A percentile compares a stretch with the other conserved stretches of the same genome.
These are phyloP conservation scores for Aspergillus candidus DNA, from an alignment of 2,329 filamentous ascomycete species.

Conservation along the genomic window DNA sequence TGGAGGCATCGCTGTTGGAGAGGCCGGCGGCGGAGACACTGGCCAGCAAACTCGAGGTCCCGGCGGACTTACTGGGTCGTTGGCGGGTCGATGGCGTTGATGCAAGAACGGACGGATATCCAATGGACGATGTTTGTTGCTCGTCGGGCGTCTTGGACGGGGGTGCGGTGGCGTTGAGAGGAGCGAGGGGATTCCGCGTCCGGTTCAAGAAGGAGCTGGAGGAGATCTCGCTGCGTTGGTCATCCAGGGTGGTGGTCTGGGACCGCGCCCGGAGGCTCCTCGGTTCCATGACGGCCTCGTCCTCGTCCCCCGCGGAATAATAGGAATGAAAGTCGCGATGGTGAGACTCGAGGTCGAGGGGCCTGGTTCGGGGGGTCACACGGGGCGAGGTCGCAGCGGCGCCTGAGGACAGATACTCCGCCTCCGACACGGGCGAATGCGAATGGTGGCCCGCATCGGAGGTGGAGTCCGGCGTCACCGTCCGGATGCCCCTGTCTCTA, in stretches of 20 bases:
- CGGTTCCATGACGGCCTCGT: conserved; percentile 26
- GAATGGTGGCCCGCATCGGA: conserved; percentile 32
- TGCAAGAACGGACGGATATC: conserved; percentile 35
- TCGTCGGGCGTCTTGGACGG: conserved; percentile 36
- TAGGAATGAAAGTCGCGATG: conserved; percentile 26
- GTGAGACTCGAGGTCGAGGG: conserved; percentile 27
- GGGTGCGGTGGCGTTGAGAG: conserved; percentile 33
- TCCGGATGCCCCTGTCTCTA: conserved; percentile 40
- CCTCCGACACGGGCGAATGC: conserved; percentile 28
- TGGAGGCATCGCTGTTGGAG: conserved; percentile 42
- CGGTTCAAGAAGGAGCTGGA: conserved; percentile 28
- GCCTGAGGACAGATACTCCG: conserved; percentile 27
- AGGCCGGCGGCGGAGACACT: conserved; percentile 21
- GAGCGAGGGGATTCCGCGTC: conserved; percentile 34
- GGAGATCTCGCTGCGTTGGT: conserved; percentile 35
- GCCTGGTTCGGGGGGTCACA: conserved; percentile 29
- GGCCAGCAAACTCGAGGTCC: conserved; percentile 21
- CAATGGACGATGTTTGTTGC: conserved; percentile 36
- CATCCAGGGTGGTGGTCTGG: conserved; percentile 38
- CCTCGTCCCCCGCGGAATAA: conserved; percentile 28
- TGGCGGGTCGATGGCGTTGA: conserved; percentile 21
- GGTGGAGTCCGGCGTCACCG: conserved; percentile 42
- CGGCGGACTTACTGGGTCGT: conserved; percentile 29
- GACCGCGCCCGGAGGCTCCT: conserved; percentile 34
- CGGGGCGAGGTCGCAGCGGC: conserved; percentile 31